Evolutionary conservation across 192 early-diverging fungal genomes (phyloP), one percentile per base, ranked within the genome.

Genomic region (Chytriomyces confervae): DNA sequence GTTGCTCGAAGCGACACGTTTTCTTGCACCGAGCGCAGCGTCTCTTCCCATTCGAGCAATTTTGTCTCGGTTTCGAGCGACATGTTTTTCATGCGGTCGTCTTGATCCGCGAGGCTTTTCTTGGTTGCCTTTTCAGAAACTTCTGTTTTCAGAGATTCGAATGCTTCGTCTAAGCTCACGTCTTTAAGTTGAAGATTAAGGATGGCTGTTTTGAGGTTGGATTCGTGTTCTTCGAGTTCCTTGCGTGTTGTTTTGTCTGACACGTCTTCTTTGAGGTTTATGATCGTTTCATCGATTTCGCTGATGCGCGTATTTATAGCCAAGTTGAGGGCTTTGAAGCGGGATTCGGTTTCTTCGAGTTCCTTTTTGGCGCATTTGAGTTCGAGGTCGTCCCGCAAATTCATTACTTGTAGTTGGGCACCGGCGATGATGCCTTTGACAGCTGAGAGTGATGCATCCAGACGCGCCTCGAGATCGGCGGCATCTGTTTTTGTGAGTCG

Each of bases 161-260:
- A 44, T 6, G 23, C 23, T 6, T 83, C 73, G 16, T 70, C 68
- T 3, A 73, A 46, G 16, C 24, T 24, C 6, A 63, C 43, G 43
- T 79, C 64, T 24, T 77, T 76, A 0, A 77, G 62, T 49, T 83
- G 83, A 7, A 83, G 65, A 45, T 81, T 77, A 20, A 83, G 46
- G 10, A 82, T 81, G 7, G 80, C 72, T 7, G 69, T 62, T 66
- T 83, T 83, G 10, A 75, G 66, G 23, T 62, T 60, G 6, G 27
- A 20, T 66, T 80, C 75, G 36, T 83, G 74, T 0, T 83, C 81
- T 27, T 77, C 76, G 24, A 78, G 43, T 11, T 83, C 81, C 51
- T 81, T 83, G 45, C 78, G 29, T 5, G 72, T 27, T 5, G 74
- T 9, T 47, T 76, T 67, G 44, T 49, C 23, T 16, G 81, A 69